Conservation (phyloP, 2,329 filamentous ascomycete genomes). For the Bipolaris oryzae region DNA sequence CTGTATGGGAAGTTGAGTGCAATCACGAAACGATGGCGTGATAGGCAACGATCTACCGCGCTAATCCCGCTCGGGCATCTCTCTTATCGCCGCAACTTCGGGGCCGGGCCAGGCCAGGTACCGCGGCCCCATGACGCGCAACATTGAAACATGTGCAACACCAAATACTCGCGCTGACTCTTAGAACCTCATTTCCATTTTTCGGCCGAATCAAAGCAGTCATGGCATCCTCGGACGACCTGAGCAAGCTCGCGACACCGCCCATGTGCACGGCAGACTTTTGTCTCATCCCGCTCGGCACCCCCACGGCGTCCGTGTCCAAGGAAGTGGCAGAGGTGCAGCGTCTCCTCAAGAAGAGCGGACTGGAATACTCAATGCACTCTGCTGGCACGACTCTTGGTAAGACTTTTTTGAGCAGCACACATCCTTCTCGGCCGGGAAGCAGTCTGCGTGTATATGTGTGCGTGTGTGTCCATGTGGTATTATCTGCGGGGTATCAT, state of each 20-base stretch:
- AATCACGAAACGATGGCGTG: not conserved
- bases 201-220: not conserved
- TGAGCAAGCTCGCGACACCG: slow-evolving; percentile 61
- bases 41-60: not conserved
- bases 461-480: not conserved
- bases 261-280: slow-evolving; percentile 84
- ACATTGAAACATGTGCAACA: not conserved
- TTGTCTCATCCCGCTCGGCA: slow-evolving; percentile 81
- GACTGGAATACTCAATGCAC: slow-evolving; percentile 86
- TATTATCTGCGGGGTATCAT: slow-evolving; percentile 10
- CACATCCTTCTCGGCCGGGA: slow-evolving; percentile 12
- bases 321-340: slow-evolving; percentile 86
- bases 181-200: too few species aligned
- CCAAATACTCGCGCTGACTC: not conserved
- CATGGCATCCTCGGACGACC: slow-evolving; percentile 30
- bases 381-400: slow-evolving; percentile 91
- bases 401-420: slow-evolving; percentile 51
- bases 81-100: not conserved
- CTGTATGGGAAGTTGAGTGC: too few species aligned
- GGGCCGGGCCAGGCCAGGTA: not conserved
- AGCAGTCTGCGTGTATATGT: not conserved
- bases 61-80: too few species aligned
- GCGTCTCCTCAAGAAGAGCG: slow-evolving; percentile 78
- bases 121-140: not conserved
- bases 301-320: slow-evolving; percentile 57